Conservation (phyloP, 345 rosid species). For the Odontarrhena argentea region DNA sequence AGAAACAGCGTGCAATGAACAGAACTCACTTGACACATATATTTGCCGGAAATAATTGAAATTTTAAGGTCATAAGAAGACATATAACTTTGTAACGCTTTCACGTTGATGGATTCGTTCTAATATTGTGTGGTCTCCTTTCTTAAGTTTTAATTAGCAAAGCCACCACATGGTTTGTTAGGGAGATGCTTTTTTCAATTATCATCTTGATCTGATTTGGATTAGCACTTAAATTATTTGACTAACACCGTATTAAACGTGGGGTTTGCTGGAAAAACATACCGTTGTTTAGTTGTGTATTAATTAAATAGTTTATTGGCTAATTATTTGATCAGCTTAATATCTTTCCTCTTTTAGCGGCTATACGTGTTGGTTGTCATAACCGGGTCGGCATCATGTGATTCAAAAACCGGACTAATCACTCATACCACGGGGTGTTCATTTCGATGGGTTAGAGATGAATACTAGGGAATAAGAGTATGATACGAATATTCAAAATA, state of each 20-base stretch:
- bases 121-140: slow-evolving; percentile 22
- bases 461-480: too few species aligned
- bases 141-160: slow-evolving; percentile 24
- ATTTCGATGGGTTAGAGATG: too few species aligned
- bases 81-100: slow-evolving; percentile 27
- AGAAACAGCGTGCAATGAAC: slow-evolving; percentile 35
- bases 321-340: slow-evolving; percentile 1
- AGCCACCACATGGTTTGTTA: slow-evolving; percentile 45
- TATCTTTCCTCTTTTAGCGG: slow-evolving; percentile 27
- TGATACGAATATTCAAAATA: too few species aligned
- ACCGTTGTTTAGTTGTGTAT: slow-evolving; percentile 21
- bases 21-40: slow-evolving; percentile 34
- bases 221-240: slow-evolving; percentile 38
- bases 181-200: slow-evolving; percentile 38
- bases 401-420: slow-evolving; percentile 2
- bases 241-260: slow-evolving; percentile 38
- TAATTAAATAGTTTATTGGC: slow-evolving; percentile 4
- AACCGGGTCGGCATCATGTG: slow-evolving; percentile 11
- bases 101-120: slow-evolving; percentile 42
- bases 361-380: slow-evolving; percentile 18
- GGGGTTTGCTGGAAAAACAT: slow-evolving; percentile 43
- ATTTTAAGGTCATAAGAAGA: slow-evolving; percentile 33
- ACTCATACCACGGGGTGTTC: background rate
- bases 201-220: slow-evolving; percentile 41
- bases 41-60: slow-evolving; percentile 40